These are phyloP conservation scores for Volvox carteri DNA, from an alignment of 163 green algal genomes.

Conservation along the genomic window DNA sequence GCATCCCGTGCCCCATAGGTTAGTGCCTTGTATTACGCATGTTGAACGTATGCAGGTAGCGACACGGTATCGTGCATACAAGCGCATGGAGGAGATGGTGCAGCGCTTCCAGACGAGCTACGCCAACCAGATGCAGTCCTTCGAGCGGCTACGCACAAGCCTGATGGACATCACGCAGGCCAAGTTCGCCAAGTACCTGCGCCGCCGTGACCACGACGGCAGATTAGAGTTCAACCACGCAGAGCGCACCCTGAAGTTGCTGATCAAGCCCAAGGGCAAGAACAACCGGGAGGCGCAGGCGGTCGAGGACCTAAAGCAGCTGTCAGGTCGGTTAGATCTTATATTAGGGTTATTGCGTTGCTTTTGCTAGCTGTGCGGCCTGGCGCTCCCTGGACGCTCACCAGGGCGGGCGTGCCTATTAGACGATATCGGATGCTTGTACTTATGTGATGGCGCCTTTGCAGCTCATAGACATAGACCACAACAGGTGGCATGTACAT, in stretches of 20 bases:
- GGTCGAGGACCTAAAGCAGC: conserved; percentile 70
- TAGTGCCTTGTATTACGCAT: too few relatives aligned
- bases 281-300: conserved; percentile 43
- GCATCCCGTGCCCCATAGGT: too few relatives aligned
- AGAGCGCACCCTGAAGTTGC: conserved; percentile 35
- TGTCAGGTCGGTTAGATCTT: conserved; percentile 61
- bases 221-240: conserved; percentile 21
- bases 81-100: neutral
- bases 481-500: too few relatives aligned
- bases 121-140: conserved; percentile 2
- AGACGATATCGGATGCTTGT: too few relatives aligned
- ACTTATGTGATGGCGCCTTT: too few relatives aligned
- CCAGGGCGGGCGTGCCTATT: too few relatives aligned
- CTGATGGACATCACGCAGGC: neutral
- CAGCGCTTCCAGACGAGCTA: conserved; percentile 6
- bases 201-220: conserved; percentile 27
- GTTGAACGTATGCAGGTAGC: too few relatives aligned
- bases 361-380: too few relatives aligned
- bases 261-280: conserved; percentile 64
- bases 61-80: neutral
- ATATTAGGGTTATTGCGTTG: too few relatives aligned
- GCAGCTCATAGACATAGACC: too few relatives aligned
- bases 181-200: conserved; percentile 53
- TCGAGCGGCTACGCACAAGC: neutral
- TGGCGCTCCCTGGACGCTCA: too few relatives aligned